A percentile compares a stretch with the other conserved stretches of the same genome.
These are phyloP conservation scores for Hygrophila difformis DNA, from an alignment of 257 asterid species.

Conservation along the genomic window DNA sequence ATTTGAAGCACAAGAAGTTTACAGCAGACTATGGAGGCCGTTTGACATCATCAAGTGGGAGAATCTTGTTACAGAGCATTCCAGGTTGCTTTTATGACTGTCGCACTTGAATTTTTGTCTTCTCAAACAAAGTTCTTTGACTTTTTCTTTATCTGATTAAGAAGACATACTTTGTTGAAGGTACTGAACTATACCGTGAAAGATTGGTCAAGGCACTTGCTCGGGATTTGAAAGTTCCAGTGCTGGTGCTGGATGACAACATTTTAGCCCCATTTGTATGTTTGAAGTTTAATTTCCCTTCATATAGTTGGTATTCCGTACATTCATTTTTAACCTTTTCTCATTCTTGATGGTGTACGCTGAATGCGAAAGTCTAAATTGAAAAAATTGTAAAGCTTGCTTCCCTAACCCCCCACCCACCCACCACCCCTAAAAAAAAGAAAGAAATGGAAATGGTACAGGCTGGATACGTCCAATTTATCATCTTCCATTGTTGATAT, in stretches of 20 bases:
- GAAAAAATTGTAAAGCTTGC: neutral
- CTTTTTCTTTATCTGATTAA: neutral
- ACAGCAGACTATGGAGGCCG: slow-evolving; percentile 62
- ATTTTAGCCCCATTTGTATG: slow-evolving; percentile 90
- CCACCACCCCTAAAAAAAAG: too few species aligned
- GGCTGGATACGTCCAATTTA: too few species aligned
- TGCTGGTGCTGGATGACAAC: slow-evolving; percentile 82
- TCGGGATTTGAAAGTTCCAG: slow-evolving; percentile 69
- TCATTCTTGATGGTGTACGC: neutral
- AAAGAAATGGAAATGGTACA: too few species aligned
- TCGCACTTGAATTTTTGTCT: too few species aligned
- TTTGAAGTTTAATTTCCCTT: slow-evolving; percentile 13
- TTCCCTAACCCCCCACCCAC: neutral
- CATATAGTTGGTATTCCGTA: neutral
- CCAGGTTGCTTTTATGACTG: too few species aligned
- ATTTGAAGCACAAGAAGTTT: slow-evolving; percentile 65
- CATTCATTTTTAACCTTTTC: neutral
- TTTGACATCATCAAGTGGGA: slow-evolving; percentile 77
- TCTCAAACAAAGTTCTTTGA: too few species aligned
- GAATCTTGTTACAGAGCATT: slow-evolving; percentile 77
- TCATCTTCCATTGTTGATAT: neutral
- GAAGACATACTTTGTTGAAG: slow-evolving; percentile 25
- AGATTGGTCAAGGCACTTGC: slow-evolving; percentile 97
- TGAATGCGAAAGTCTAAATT: neutral
- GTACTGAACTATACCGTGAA: slow-evolving; percentile 92